Conservation (phyloP, 2,329 filamentous ascomycete genomes). For the Nothopassalora personata region DNA sequence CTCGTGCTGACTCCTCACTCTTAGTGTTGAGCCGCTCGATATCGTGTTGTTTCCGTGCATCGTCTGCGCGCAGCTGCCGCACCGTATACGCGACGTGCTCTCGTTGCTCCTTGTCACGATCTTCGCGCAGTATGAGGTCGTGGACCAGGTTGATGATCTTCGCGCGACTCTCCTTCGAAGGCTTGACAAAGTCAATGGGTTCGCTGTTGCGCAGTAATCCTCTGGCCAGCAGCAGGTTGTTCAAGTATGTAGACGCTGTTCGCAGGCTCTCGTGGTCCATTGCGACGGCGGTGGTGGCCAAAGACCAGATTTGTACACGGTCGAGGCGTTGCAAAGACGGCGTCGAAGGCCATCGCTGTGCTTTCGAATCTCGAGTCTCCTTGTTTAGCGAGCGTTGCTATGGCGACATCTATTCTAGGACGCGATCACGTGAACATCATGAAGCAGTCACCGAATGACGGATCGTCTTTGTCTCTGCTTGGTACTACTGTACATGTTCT, state of each 20-base stretch:
- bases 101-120: slow-evolving; percentile 87
- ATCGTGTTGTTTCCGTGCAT: slow-evolving; percentile 57
- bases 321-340: neutral
- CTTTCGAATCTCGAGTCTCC: neutral
- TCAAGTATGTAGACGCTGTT: slow-evolving; percentile 59
- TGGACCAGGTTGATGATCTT: slow-evolving; percentile 89
- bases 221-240: slow-evolving; percentile 60
- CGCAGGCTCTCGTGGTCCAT: slow-evolving; percentile 51
- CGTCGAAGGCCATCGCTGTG: neutral
- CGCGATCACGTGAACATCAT: too few species aligned
- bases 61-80: slow-evolving; percentile 68
- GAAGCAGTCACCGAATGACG: too few species aligned
- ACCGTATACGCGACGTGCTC: slow-evolving; percentile 77
- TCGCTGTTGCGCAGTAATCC: slow-evolving; percentile 60
- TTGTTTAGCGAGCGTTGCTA: neutral
- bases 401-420: neutral
- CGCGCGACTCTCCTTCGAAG: slow-evolving; percentile 67
- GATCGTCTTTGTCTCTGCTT: too few species aligned
- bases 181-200: slow-evolving; percentile 72
- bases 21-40: slow-evolving; percentile 21
- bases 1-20: slow-evolving; percentile 57
- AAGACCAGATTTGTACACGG: neutral
- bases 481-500: too few species aligned
- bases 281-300: slow-evolving; percentile 10
- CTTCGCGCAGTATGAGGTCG: slow-evolving; percentile 82